Conservation (phyloP, 106 monocot genomes). For the Dendrobium catenatum region DNA sequence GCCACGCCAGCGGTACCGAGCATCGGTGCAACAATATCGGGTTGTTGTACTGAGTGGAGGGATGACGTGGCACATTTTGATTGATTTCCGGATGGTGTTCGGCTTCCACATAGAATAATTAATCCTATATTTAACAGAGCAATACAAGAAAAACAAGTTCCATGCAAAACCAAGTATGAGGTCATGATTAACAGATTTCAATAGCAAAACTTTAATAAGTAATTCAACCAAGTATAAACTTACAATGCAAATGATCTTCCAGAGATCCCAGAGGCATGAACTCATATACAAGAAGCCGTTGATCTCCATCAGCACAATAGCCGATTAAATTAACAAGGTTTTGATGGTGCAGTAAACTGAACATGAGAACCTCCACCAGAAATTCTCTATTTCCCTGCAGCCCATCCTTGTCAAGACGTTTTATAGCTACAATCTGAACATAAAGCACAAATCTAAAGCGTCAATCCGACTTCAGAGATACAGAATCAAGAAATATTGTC, state of each 20-base stretch:
- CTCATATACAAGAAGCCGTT: slow-evolving; percentile 38
- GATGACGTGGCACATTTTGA: no score
- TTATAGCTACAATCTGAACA: slow-evolving; percentile 33
- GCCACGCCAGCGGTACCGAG: no score
- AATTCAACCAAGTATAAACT: neutral
- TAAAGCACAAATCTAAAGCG: neutral
- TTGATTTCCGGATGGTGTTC: no score
- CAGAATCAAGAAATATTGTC: neutral
- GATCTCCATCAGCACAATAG: slow-evolving; percentile 39
- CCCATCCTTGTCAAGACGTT: slow-evolving; percentile 29
- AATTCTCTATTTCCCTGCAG: slow-evolving; percentile 43
- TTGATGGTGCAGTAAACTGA: slow-evolving; percentile 33
- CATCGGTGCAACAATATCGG: no score
- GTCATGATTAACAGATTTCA: neutral
- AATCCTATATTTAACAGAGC: no score
- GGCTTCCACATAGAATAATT: no score
- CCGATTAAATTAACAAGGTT: slow-evolving; percentile 39
- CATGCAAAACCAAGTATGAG: neutral
- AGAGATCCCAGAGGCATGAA: slow-evolving; percentile 37
- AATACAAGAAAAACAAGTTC: neutral
- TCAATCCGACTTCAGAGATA: neutral
- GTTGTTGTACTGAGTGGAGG: no score
- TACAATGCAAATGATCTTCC: slow-evolving; percentile 41
- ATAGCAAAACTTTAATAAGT: neutral
- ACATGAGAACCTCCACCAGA: slow-evolving; percentile 42